These are phyloP conservation scores for Podaxis pistillaris DNA, from an alignment of 768 basidiomycete genomes.

Conservation along the genomic window DNA sequence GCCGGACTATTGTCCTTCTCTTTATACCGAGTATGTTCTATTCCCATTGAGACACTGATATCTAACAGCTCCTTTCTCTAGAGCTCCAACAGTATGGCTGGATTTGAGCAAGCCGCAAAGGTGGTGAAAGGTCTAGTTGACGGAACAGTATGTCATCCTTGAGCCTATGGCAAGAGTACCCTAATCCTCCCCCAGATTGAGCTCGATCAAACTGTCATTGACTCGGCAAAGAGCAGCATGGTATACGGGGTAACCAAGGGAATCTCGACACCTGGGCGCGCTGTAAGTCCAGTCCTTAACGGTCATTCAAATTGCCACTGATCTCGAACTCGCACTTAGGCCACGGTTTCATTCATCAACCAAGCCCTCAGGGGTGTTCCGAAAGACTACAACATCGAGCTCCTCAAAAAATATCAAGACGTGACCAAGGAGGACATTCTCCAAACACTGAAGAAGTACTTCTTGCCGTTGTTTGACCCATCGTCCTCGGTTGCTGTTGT, in stretches of 20 bases:
- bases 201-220: conserved; percentile 77
- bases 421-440: conserved; percentile 81
- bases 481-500: conserved; percentile 75
- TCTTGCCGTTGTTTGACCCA: conserved; percentile 83
- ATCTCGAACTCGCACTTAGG: conserved; percentile 40
- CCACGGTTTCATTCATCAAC: conserved; percentile 80
- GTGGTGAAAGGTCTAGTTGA: conserved; percentile 80
- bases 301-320: not conserved
- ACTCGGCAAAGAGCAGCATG: conserved; percentile 89
- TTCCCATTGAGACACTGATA: not conserved
- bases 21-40: conserved; percentile 66
- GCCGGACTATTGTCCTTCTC: conserved; percentile 73
- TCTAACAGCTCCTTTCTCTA: conserved; percentile 25
- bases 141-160: conserved; percentile 60
- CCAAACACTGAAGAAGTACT: conserved; percentile 62
- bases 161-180: not conserved
- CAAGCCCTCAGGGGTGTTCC: conserved; percentile 87
- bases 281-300: conserved; percentile 49
- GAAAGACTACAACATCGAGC: conserved; percentile 68
- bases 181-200: conserved; percentile 51
- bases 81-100: conserved; percentile 80
- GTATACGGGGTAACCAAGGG: conserved; percentile 79
- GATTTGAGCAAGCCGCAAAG: conserved; percentile 75
- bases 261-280: conserved; percentile 84
- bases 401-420: conserved; percentile 78